phyloP scores from a whole-genome alignment of 495 filamentous ascomycete genomes.

The Penicillium argentinense region DNA sequence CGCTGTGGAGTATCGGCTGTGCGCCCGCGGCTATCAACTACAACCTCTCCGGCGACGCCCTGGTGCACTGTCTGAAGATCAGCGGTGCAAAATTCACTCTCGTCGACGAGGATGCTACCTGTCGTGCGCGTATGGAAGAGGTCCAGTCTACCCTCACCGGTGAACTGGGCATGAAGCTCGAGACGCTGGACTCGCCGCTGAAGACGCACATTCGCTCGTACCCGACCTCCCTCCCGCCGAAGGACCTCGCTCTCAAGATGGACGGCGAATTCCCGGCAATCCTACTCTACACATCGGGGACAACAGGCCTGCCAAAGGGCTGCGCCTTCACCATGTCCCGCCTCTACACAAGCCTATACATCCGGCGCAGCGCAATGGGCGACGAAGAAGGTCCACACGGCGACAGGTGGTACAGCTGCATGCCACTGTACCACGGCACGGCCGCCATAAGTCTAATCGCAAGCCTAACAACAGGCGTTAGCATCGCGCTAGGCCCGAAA shows the following conservation, averaged over 20 bases:
- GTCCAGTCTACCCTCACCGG: conserved; percentile 44
- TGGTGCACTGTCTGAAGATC: conserved; percentile 69
- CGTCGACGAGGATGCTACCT: conserved; percentile 62
- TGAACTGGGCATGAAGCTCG: conserved; percentile 53
- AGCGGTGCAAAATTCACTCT: conserved; percentile 58
- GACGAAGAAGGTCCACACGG: conserved; percentile 40
- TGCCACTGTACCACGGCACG: conserved; percentile 83
- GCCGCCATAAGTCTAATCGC: conserved; percentile 56
- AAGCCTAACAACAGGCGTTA: conserved; percentile 56
- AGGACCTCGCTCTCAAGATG: conserved; percentile 38
- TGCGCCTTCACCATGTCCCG: conserved; percentile 51
- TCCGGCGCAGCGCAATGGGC: conserved; percentile 26
- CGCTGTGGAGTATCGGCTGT: conserved; percentile 60
- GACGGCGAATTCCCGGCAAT: conserved; percentile 52
- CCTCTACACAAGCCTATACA: conserved; percentile 24
- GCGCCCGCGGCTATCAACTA: conserved; percentile 74
- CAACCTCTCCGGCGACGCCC: conserved; percentile 62
- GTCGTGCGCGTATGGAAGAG: conserved; percentile 56
- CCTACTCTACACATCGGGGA: conserved; percentile 71
- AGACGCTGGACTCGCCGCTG: conserved; percentile 48
- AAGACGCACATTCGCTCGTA: conserved; percentile 49
- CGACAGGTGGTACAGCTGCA: conserved; percentile 72
- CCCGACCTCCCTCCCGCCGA: conserved; percentile 44
- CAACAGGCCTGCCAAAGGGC: conserved; percentile 66
- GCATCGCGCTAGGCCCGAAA: conserved; percentile 65